Evolutionary conservation across 2,329 filamentous ascomycete species (phyloP), one percentile per base, ranked within the genome.

Genomic region (Fusarium drepaniforme): DNA sequence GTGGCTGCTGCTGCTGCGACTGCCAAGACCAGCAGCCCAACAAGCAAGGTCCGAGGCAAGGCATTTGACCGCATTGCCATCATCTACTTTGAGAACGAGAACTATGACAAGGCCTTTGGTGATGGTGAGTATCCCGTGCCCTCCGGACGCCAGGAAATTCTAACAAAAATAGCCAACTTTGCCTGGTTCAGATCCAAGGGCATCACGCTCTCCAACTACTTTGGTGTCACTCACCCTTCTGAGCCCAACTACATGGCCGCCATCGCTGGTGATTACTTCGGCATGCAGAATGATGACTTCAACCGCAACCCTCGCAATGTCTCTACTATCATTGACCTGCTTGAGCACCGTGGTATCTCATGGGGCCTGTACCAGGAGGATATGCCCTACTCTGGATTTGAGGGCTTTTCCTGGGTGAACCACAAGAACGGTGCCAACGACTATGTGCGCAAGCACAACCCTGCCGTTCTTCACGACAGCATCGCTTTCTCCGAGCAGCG

Each of bases 401-500:
- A 94, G 81, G 93, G 93, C 28, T 82, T 82, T 40, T 85, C 84
- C 1, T 94, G 86, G 81, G 86, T 90, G 66, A 94, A 95, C 82
- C 90, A 90, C 74, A 72, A 90, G 75, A 93, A 88, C 4, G 88
- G 89, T 35, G 87, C 88, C 59, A 93, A 95, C 78, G 90, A 93
- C 84, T 97, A 97, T 80, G 93, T 96, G 9, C 91, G 94, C 80
- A 96, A 97, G 85, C 94, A 97, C 85, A 95, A 96, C 82, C 86
- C 89, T 58, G 83, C 87, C 18, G 85, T 96, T 67, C 85, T 93
- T 65, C 94, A 90, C 83, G 88, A 95, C 80, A 90, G 89, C 40
- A 87, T 93, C 62, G 88, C 92, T 68, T 85, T 87, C 63, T 88
- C 87, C 60, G 82, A 86, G 33, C 86, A 90, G 23, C 91, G 93